Base-by-base conservation (phyloP, 1,284 basidiomycete genomes). In the Pseudozyma thailandica region DNA sequence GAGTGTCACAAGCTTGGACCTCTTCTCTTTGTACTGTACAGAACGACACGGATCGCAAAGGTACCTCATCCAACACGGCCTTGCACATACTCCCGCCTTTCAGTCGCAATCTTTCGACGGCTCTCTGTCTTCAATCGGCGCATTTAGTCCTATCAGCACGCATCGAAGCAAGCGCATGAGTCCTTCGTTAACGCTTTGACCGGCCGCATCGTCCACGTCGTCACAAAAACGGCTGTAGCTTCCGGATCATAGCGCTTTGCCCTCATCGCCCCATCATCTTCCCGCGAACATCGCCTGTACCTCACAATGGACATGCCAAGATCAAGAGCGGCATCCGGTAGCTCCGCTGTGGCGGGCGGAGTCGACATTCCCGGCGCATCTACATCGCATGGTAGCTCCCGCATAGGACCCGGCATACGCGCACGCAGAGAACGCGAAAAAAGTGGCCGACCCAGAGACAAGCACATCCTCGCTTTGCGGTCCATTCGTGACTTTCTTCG, bases 401-500 rank as follows among this genome's bases (percentile, higher is more conserved):
- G 43, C 18, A 30, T n/a, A 1, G 50, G 26, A 4, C 51, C 58
- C 4, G 31, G 31, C 16, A n/a, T 55, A 4, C 54, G 63, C 13
- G 30, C 59, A 33, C 68, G 52, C 21, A 38, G 69, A 44, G 69
- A 62, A 28, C 54, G 63, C 30, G 69, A 62, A 38, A 43, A 53
- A 23, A 72, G 55, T 39, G 55, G 47, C 21, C 42, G 60, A 20
- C 59, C 64, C 9, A 78, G 74, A 38, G 66, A 79, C 30, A 65
- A 60, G 37, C 79, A 81, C 23, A 30, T 66, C 4, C 59, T 74
- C 23, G 92, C 92, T 3, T 85, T 98, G 60, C 85, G 88, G 56
- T 86, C 89, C 42, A 92, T 97, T 73, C 88, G 94, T 48, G 85
- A 86, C 53, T 92, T 94, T 84, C 89, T 98, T 83, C 91, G 89